Evolutionary conservation across 257 asterid species (phyloP).

Genomic region (Sherardia arvensis): DNA sequence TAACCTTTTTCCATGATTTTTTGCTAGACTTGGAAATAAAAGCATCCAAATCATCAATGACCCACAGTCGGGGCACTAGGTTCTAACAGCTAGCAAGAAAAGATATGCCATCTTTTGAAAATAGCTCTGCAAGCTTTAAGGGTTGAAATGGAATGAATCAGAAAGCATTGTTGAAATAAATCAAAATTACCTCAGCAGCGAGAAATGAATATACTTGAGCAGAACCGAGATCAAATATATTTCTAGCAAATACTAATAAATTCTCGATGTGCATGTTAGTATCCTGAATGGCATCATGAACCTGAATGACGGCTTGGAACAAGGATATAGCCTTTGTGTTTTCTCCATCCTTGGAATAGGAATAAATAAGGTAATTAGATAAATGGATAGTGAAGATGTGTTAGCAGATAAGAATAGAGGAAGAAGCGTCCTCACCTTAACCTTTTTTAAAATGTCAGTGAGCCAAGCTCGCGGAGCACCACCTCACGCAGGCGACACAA

Average conservation of each 20-base stretch:
- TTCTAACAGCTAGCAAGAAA: slow-evolving; percentile 93
- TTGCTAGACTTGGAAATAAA: slow-evolving; percentile 61
- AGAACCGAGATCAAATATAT: slow-evolving; percentile 96
- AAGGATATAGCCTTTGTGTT: slow-evolving; percentile 86
- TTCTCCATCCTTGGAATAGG: slow-evolving; percentile 61
- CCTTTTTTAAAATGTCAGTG: slow-evolving; percentile 79
- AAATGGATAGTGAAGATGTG: no score
- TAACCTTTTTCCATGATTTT: slow-evolving; percentile 72
- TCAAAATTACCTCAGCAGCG: no score
- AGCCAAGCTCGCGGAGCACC: slow-evolving; percentile 84
- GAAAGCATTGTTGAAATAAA: not conserved
- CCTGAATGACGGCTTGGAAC: slow-evolving; percentile 60
- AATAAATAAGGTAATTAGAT: no score
- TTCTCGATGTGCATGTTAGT: slow-evolving; percentile 56
- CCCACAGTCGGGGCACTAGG: slow-evolving; percentile 96
- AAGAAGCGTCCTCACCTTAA: slow-evolving; percentile 78
- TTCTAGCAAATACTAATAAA: slow-evolving; percentile 90
- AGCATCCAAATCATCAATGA: slow-evolving; percentile 80
- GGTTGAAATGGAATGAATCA: slow-evolving; percentile 14
- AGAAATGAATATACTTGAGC: slow-evolving; percentile 48
- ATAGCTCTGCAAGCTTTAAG: slow-evolving; percentile 86
- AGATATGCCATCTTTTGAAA: slow-evolving; percentile 90
- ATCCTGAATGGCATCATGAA: slow-evolving; percentile 68
- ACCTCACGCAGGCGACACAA: slow-evolving; percentile 91
- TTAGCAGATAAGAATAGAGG: no score